These are phyloP conservation scores for Penicillium dipodomyicola DNA, from an alignment of 495 filamentous ascomycete species.

Conservation along the genomic window DNA sequence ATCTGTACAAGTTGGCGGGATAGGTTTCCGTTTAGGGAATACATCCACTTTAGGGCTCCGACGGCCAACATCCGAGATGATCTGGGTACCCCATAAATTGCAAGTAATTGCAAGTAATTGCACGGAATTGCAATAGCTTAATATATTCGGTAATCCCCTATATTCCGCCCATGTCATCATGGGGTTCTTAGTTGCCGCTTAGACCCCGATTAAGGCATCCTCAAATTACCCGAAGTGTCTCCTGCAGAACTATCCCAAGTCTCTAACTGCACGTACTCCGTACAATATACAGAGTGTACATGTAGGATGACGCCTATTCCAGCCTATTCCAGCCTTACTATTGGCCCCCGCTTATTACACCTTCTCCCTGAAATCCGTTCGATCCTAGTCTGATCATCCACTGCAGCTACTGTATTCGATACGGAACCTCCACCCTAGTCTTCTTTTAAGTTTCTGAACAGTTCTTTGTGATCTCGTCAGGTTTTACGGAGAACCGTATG, in stretches of 20 bases:
- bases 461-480: background rate
- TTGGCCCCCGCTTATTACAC: background rate
- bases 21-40: conserved; percentile 5
- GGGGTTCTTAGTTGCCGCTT: background rate
- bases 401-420: conserved; percentile 16
- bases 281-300: no score
- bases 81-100: conserved; percentile 5
- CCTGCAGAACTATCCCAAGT: background rate
- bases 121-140: background rate
- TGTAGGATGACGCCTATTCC: no score
- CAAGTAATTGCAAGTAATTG: background rate
- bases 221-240: background rate
- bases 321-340: background rate
- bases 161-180: background rate
- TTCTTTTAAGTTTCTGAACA: background rate
- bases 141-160: background rate
- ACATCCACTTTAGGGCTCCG: conserved; percentile 15
- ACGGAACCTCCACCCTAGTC: conserved; percentile 9
- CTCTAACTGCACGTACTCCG: background rate
- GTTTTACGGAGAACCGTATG: background rate
- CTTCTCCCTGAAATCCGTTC: background rate
- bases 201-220: background rate
- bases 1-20: conserved; percentile 3
- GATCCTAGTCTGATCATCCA: conserved; percentile 4
- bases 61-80: conserved; percentile 12